Percentiles rank a stretch among this genome's conserved stretches.
phyloP scores from a whole-genome alignment of 116 monocot species.

The Papilionanthe hybrid region DNA sequence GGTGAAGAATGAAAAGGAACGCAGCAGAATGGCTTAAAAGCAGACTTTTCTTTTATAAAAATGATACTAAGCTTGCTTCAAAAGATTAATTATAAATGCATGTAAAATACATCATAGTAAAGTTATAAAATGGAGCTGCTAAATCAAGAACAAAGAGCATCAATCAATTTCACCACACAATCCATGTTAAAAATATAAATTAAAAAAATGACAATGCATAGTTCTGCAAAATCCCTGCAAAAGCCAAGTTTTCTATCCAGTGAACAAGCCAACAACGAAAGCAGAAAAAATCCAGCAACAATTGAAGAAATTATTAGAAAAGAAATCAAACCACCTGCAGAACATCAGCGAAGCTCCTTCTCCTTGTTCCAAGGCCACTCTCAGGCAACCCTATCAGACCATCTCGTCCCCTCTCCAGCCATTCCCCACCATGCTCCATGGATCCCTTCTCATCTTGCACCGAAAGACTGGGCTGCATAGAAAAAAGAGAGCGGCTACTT shows the following conservation, averaged over 20 bases:
- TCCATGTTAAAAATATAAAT: no score
- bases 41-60: neutral
- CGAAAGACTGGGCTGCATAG: slow-evolving; percentile 18
- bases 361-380: slow-evolving; percentile 17
- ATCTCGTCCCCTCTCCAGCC: slow-evolving; percentile 13
- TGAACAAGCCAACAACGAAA: neutral
- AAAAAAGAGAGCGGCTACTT: slow-evolving; percentile 21
- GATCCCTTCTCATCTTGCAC: slow-evolving; percentile 1
- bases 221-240: no score
- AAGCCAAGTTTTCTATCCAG: neutral
- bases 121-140: neutral
- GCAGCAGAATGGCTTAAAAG: neutral
- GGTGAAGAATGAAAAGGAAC: neutral
- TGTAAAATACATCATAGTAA: neutral
- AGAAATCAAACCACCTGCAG: slow-evolving; percentile 21
- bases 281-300: neutral
- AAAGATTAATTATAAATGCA: neutral
- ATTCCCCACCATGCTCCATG: slow-evolving; percentile 4
- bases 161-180: no score
- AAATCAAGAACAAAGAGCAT: neutral
- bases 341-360: slow-evolving; percentile 35
- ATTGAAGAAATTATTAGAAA: neutral
- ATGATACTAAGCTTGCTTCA: neutral
- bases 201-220: no score
- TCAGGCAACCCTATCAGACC: slow-evolving; percentile 12